Conservation (phyloP, 2,329 filamentous ascomycete species). For the Trichoderma guizhouense region DNA sequence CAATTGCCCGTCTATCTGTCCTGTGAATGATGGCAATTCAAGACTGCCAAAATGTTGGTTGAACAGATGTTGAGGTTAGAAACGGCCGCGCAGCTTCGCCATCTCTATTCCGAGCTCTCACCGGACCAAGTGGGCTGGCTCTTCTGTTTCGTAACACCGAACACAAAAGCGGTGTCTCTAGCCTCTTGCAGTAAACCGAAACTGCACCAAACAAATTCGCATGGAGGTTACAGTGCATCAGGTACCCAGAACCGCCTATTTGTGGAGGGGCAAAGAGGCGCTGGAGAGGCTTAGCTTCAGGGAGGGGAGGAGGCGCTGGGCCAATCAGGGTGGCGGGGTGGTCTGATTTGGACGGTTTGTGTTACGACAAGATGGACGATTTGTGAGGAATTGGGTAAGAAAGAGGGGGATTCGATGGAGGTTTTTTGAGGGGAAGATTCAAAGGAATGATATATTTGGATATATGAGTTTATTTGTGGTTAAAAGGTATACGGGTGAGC, state of each 20-base stretch:
- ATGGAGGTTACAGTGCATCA: neutral
- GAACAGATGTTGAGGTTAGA: neutral
- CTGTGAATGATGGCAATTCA: neutral
- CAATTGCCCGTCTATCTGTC: neutral
- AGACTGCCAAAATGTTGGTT: neutral
- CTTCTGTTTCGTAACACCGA: neutral
- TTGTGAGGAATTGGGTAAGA: neutral
- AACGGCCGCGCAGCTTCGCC: neutral
- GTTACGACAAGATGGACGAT: neutral
- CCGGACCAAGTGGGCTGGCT: neutral
- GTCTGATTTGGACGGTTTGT: neutral
- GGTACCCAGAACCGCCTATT: neutral
- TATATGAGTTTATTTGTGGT: neutral
- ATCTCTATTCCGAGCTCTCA: neutral
- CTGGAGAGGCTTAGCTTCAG: neutral
- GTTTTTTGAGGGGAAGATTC: neutral
- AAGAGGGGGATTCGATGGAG: neutral
- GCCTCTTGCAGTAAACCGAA: neutral
- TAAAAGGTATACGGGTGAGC: too few species aligned
- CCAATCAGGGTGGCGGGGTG: neutral
- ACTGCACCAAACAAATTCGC: neutral
- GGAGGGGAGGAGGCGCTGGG: neutral
- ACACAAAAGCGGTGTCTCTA: conserved; percentile 15
- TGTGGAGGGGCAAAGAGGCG: neutral
- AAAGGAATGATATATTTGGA: neutral